phyloP scores from a whole-genome alignment of 1,139 yeast species.

The Lodderomyces metapsilosis region DNA sequence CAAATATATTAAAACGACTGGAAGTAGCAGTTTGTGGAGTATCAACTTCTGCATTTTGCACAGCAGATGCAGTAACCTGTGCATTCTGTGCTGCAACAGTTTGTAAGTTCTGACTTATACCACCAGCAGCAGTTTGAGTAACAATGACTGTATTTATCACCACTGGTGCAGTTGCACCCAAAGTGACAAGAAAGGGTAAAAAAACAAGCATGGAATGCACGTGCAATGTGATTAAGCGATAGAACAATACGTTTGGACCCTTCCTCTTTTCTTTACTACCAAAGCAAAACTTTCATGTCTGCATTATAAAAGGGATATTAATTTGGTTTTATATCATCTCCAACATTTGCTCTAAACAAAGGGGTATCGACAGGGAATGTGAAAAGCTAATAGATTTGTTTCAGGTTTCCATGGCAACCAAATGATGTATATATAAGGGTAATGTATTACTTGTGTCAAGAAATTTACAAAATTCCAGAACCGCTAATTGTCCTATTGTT shows the following conservation, averaged over 20 bases:
- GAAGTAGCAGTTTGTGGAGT: neutral
- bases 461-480: too few relatives aligned
- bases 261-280: neutral
- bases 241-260: neutral
- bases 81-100: neutral
- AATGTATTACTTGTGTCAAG: too few relatives aligned
- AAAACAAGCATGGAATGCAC: neutral
- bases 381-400: neutral
- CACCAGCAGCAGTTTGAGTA: neutral
- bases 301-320: neutral
- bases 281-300: neutral
- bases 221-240: neutral
- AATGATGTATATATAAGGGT: neutral
- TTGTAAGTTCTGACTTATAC: neutral
- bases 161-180: constrained; percentile 2
- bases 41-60: neutral
- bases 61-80: neutral
- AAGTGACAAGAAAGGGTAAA: constrained; percentile 2
- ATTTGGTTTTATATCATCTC: neutral
- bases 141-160: constrained; percentile 4
- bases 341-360: neutral
- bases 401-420: constrained; percentile 3
- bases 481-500: too few relatives aligned
- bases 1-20: neutral
- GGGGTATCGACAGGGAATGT: neutral